phyloP scores from a whole-genome alignment of 2,329 filamentous ascomycete genomes.

The Pestalotiopsis sp. region DNA sequence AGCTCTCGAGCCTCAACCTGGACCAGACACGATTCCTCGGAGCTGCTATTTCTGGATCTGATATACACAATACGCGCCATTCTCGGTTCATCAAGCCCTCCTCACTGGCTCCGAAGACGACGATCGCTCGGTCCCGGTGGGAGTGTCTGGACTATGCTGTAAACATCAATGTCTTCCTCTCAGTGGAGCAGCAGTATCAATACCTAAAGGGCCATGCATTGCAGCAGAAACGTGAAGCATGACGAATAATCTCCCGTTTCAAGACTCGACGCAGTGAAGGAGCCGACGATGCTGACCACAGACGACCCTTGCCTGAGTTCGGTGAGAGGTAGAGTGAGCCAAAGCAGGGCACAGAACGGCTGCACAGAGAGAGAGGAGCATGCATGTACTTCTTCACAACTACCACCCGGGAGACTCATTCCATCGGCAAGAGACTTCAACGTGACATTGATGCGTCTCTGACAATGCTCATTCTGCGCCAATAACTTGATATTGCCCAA shows the following conservation, averaged over 20 bases:
- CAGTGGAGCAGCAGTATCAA: not conserved
- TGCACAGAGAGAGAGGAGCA: no score
- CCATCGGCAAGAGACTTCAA: not conserved
- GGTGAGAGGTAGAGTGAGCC: not conserved
- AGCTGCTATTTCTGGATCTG: not conserved
- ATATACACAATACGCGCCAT: not conserved
- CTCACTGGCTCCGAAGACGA: not conserved
- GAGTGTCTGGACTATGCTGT: not conserved
- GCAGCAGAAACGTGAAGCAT: not conserved
- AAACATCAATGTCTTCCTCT: not conserved
- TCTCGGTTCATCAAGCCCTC: not conserved
- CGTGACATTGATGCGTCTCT: not conserved
- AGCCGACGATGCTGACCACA: not conserved
- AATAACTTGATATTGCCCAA: not conserved
- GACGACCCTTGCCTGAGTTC: not conserved
- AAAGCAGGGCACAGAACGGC: not conserved
- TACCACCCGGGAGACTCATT: no score
- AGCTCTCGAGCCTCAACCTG: not conserved
- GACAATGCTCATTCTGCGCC: not conserved
- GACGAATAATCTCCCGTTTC: not conserved
- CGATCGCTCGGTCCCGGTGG: not conserved
- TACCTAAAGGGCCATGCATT: not conserved
- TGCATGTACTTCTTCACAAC: no score
- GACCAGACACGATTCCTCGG: not conserved
- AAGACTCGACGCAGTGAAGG: not conserved